A percentile compares a stretch with the other conserved stretches of the same genome.
Evolutionary conservation across 495 filamentous ascomycete genomes (phyloP).

Genomic region (Annulohypoxylon maeteangense): DNA sequence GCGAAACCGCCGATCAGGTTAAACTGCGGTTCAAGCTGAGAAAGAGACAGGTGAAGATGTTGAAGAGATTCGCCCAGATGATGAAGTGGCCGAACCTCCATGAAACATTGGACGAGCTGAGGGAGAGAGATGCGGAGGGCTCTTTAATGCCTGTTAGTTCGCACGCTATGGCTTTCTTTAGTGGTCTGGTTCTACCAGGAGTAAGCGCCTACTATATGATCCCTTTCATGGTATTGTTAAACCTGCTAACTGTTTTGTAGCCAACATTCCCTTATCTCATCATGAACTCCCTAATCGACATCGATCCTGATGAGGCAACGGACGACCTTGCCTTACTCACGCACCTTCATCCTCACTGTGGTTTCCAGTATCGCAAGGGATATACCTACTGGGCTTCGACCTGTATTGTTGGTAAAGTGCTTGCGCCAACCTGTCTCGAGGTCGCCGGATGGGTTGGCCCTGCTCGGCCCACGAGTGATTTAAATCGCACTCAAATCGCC

Average conservation of each 20-base stretch:
- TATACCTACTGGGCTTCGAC: slow-evolving; percentile 76
- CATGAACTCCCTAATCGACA: slow-evolving; percentile 78
- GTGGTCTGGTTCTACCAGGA: slow-evolving; percentile 75
- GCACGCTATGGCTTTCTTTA: slow-evolving; percentile 77
- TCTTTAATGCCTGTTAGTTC: slow-evolving; percentile 69
- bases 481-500: slow-evolving; percentile 70
- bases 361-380: slow-evolving; percentile 75
- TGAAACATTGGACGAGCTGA: slow-evolving; percentile 67
- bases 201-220: slow-evolving; percentile 33
- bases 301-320: slow-evolving; percentile 69
- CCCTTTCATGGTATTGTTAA: background rate
- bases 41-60: slow-evolving; percentile 68
- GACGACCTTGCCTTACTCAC: slow-evolving; percentile 69
- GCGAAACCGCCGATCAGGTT: slow-evolving; percentile 55
- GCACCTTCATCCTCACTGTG: slow-evolving; percentile 69
- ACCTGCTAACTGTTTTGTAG: slow-evolving; percentile 35
- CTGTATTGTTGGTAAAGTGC: slow-evolving; percentile 77
- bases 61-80: slow-evolving; percentile 71
- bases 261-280: slow-evolving; percentile 74
- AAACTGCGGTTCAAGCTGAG: slow-evolving; percentile 68
- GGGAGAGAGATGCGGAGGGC: slow-evolving; percentile 63
- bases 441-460: slow-evolving; percentile 78
- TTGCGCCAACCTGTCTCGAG: slow-evolving; percentile 77
- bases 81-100: slow-evolving; percentile 79
- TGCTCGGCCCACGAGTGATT: slow-evolving; percentile 68